Evolutionary conservation across 257 asterid species (phyloP).

Genomic region (Phtheirospermum japonicum): DNA sequence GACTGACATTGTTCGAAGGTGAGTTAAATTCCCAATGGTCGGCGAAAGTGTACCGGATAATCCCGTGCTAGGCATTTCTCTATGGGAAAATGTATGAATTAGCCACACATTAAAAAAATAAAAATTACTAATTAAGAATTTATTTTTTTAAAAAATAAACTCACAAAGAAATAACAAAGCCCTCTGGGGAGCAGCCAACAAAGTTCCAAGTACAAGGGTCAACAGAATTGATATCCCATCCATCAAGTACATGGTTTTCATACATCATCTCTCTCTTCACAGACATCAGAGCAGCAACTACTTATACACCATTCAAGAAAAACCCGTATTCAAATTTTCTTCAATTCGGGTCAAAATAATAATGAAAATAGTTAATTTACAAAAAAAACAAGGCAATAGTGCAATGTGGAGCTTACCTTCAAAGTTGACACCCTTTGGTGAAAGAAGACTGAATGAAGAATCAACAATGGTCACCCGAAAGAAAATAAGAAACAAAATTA

Average conservation of each 20-base stretch:
- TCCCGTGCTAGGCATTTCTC: conserved; percentile 85
- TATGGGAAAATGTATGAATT: conserved; percentile 27
- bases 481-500: conserved; percentile 39
- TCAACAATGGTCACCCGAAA: conserved; percentile 30
- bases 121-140: neutral
- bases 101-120: neutral
- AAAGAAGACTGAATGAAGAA: conserved; percentile 62
- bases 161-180: conserved; percentile 84
- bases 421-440: conserved; percentile 92
- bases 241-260: conserved; percentile 64
- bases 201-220: conserved; percentile 99
- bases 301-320: conserved; percentile 1
- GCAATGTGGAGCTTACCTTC: conserved; percentile 58
- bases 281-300: conserved; percentile 93
- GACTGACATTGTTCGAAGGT: conserved; percentile 76
- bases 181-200: conserved; percentile 80
- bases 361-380: neutral
- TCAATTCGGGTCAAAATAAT: neutral
- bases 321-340: no score
- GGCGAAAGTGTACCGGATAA: conserved; percentile 78
- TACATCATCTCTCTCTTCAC: conserved; percentile 70
- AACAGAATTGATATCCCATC: conserved; percentile 96
- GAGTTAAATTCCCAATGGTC: conserved; percentile 73
- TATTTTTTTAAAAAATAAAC: conserved; percentile 33
- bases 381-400: neutral